Base-by-base conservation (phyloP, 306 rosid species). In the Trichosanthes cucumerina region DNA sequence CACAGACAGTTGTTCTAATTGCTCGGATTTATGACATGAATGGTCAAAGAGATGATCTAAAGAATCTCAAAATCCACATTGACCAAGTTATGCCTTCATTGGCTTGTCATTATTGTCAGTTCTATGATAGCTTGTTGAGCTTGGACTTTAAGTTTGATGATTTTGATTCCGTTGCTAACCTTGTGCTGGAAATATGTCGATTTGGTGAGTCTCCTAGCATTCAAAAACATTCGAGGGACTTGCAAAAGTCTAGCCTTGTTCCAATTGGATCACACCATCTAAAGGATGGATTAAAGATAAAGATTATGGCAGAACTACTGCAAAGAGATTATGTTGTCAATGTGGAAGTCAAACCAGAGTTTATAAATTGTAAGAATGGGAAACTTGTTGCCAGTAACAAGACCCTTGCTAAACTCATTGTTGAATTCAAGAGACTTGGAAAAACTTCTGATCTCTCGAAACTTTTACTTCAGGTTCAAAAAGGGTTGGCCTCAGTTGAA, bases 71-170 rank as follows among this genome's bases (percentile, higher is more conserved):
- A 81, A 62, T 60, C 68, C 86, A 80, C 75, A 77, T 94, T 68
- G 91, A 85, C 38, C 82, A 75, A 63, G 88, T 87, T 80, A 84
- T 88, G 0, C 78, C 88, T 79, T 81, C 82, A 46, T 88, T 80
- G 81, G 75, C 75, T 34, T 53, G 78, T 65, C 96, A 88, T 73
- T 94, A 89, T 86, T 77, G 83, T 33, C 89, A 82, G 62, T 91
- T 89, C 78, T 94, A 94, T 83, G 93, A 87, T 87, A 80, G 93
- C 84, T 87, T 92, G 88, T 86, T 94, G 85, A 88, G 90, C 82
- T 82, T 94, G 87, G 92, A 92, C 87, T 94, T 92, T 82, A 92
- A 88, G 80, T 90, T 86, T 85, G 81, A 88, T 26, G 96, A 90
- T 63, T 75, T 88, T 11, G 89, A 82, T 83, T 88, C 92, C 52